Conservation (phyloP, 495 filamentous ascomycete genomes). For the Filosporella fistucella region DNA sequence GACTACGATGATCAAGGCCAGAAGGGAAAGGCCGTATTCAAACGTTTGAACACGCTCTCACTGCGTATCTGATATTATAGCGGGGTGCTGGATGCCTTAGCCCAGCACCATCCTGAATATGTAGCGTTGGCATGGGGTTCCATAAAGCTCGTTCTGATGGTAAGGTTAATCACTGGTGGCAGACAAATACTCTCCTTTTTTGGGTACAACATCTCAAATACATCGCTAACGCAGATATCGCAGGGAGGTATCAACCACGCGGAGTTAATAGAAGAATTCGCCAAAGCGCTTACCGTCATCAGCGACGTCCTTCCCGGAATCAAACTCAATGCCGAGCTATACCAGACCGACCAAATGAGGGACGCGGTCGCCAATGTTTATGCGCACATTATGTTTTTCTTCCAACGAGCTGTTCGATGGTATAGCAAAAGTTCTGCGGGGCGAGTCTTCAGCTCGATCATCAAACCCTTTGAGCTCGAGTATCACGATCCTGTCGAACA, state of each 20-base stretch:
- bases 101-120: slow-evolving; percentile 15
- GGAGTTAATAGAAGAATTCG: slow-evolving; percentile 9
- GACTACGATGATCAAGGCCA: no score
- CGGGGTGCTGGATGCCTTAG: slow-evolving; percentile 15
- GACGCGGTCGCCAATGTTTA: slow-evolving; percentile 5
- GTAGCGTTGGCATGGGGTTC: slow-evolving; percentile 12
- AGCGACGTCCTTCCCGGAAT: not conserved
- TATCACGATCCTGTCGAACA: slow-evolving; percentile 3
- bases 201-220: not conserved
- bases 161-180: not conserved
- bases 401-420: slow-evolving; percentile 7
- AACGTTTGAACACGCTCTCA: no score
- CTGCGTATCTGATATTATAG: slow-evolving; percentile 18
- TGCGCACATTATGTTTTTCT: slow-evolving; percentile 9
- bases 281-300: slow-evolving; percentile 5
- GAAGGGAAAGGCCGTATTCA: no score
- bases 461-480: slow-evolving; percentile 3
- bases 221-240: not conserved
- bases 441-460: not conserved
- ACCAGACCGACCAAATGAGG: slow-evolving; percentile 8
- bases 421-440: not conserved
- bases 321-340: slow-evolving; percentile 1
- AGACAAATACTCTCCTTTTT: no score
- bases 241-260: slow-evolving; percentile 7
- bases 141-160: slow-evolving; percentile 11